Percentiles rank a stretch among this genome's conserved stretches.
These are phyloP conservation scores for Canavalia ensiformis DNA, from an alignment of 306 rosid species.

Conservation along the genomic window DNA sequence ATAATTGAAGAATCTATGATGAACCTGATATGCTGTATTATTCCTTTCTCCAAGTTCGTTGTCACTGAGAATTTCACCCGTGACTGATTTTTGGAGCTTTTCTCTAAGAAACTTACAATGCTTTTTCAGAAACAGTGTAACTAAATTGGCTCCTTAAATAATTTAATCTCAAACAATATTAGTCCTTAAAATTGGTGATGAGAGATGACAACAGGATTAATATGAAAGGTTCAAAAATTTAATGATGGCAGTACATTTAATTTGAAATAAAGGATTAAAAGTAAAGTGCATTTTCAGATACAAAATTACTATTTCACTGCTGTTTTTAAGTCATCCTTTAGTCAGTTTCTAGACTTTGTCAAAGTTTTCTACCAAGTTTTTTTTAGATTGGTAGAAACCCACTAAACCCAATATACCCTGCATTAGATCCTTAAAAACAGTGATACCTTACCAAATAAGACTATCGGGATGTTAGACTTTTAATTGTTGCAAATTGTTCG, in stretches of 20 bases:
- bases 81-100: conserved; percentile 33
- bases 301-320: not conserved
- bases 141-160: not conserved
- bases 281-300: too few species aligned
- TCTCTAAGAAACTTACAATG: not conserved
- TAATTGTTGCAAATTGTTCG: too few species aligned
- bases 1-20: conserved; percentile 23
- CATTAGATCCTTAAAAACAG: too few species aligned
- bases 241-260: not conserved
- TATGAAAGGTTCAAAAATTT: not conserved
- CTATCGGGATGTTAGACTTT: too few species aligned
- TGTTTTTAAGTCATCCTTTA: not conserved
- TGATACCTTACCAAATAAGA: too few species aligned
- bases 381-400: too few species aligned
- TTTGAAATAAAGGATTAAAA: too few species aligned
- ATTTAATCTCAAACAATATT: too few species aligned
- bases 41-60: conserved; percentile 9
- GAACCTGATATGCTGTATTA: not conserved
- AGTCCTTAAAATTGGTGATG: not conserved
- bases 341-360: not conserved
- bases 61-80: not conserved
- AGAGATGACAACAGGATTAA: too few species aligned
- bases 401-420: too few species aligned
- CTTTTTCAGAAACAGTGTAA: not conserved
- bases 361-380: not conserved